Percentiles rank a stretch among this genome's conserved stretches.
These are phyloP conservation scores for Steccherinum ochraceum DNA, from an alignment of 768 basidiomycete genomes.

Conservation along the genomic window DNA sequence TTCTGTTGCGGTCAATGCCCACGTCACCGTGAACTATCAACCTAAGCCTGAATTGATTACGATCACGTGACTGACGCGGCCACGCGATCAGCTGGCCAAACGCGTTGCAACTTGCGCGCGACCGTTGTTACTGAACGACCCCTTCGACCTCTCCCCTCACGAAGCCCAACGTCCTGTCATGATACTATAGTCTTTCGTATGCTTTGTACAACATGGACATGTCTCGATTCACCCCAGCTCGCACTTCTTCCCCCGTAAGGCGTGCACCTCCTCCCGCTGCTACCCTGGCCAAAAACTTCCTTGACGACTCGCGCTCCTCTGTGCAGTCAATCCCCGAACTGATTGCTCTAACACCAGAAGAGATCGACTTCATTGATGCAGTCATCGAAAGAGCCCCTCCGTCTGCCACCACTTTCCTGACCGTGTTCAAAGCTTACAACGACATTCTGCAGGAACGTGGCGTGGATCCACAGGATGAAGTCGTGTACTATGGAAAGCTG, in stretches of 20 bases:
- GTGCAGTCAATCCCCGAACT: constrained; percentile 24
- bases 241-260: constrained; percentile 5
- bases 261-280: constrained; percentile 1
- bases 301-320: constrained; percentile 19
- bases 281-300: constrained; percentile 10
- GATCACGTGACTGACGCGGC: not conserved
- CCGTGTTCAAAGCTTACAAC: constrained; percentile 82
- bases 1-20: no score
- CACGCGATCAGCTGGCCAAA: not conserved
- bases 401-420: constrained; percentile 67
- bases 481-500: constrained; percentile 74
- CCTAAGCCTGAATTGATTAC: not conserved
- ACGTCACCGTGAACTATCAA: not conserved
- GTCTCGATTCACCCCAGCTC: constrained; percentile 4
- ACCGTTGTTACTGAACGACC: no score
- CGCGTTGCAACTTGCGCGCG: not conserved
- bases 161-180: not conserved
- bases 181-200: not conserved
- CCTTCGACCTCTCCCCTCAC: not conserved
- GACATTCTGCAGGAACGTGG: constrained; percentile 69
- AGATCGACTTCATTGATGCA: constrained; percentile 69
- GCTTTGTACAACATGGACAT: not conserved
- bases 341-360: constrained; percentile 27
- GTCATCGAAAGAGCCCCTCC: constrained; percentile 65
- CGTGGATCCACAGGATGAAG: constrained; percentile 71